Evolutionary conservation across 129 eudicot genomes (phyloP).

Genomic region (Flaveria robusta): DNA sequence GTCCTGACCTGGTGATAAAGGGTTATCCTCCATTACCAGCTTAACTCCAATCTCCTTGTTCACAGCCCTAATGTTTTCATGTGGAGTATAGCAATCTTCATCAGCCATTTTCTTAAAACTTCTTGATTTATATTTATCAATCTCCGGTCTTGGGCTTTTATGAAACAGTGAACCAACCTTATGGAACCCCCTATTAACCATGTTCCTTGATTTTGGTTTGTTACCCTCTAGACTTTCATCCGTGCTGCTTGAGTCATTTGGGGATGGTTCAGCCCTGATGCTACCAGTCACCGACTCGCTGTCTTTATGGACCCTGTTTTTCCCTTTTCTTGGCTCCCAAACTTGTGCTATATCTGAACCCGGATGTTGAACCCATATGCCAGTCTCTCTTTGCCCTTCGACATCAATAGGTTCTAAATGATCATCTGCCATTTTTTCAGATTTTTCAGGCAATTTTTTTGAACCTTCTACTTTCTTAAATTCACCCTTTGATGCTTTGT

Average conservation of each 20-base stretch:
- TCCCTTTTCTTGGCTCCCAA: constrained; percentile 87
- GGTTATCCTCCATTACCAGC: constrained; percentile 52
- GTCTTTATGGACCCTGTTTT: constrained; percentile 35
- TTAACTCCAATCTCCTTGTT: constrained; percentile 50
- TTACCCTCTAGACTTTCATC: constrained; percentile 56
- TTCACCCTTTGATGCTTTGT: constrained; percentile 29
- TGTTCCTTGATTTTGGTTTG: constrained; percentile 39
- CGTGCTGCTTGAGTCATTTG: constrained; percentile 52
- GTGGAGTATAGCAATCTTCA: constrained; percentile 46
- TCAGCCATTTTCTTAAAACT: constrained; percentile 21
- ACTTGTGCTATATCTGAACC: constrained; percentile 74
- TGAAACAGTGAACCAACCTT: constrained; percentile 58
- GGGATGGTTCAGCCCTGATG: constrained; percentile 30
- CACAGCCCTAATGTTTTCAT: constrained; percentile 48
- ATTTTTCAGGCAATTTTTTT: neutral
- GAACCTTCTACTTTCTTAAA: constrained; percentile 29
- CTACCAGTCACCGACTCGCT: constrained; percentile 33
- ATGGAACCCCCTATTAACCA: constrained; percentile 49
- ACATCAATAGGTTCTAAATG: constrained; percentile 66
- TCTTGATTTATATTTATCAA: constrained; percentile 31
- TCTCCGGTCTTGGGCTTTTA: constrained; percentile 41
- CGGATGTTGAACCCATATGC: constrained; percentile 83
- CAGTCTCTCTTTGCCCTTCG: constrained; percentile 77
- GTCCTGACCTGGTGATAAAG: constrained; percentile 32
- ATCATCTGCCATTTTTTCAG: constrained; percentile 34